Base-by-base conservation (phyloP, 306 rosid species). In the Cicer arietinum region DNA sequence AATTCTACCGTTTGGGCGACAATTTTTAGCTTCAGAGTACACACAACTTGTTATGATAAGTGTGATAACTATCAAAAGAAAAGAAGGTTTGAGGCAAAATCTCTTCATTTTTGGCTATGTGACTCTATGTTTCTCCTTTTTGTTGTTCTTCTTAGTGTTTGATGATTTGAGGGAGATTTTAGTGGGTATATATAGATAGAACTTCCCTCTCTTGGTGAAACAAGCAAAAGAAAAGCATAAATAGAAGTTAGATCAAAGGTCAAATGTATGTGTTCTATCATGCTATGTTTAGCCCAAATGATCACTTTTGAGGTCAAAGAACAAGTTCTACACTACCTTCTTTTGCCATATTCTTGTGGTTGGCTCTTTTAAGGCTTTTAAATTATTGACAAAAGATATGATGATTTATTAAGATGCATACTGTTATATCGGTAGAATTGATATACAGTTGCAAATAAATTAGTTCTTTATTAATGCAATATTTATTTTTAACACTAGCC, bases 1-100 rank as follows among this genome's bases (percentile, higher is more conserved):
- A 5, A 79, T 54, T 42, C 51, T 70, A 0, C 84, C 84, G 18
- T 66, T 75, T 18, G 84, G 78, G 1, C 59, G 69, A 6, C 86
- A 83, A 0, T 47, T 44, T 6, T 78, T 80, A 11, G 80, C 83
- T 22, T 87, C 78, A 9, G 71, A 35, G 0, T 30, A 14, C 6
- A 61, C 4, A 30, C 54, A 75, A 2, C 20, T 65, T 13, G 83
- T 48, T 2, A 62, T 1, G 18, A 82, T 5, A 5, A 79, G 57
- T 59, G 30, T 3, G 14, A 14, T 1, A 40, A 25, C 7, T 3
- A 79, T 6, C 2, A 73, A 14, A 56, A 62, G 16, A 13, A 65
- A 65, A 13, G 18, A 60, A n/a, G 10, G 3, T 3, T 37, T 79
- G 11, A 41, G 50, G 69, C 39, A 37, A 57, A 47, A 61, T 1